Percentiles rank a stretch among this genome's conserved stretches.
Evolutionary conservation across 441 rosid species (phyloP).

Genomic region (Jatropha podagrica): DNA sequence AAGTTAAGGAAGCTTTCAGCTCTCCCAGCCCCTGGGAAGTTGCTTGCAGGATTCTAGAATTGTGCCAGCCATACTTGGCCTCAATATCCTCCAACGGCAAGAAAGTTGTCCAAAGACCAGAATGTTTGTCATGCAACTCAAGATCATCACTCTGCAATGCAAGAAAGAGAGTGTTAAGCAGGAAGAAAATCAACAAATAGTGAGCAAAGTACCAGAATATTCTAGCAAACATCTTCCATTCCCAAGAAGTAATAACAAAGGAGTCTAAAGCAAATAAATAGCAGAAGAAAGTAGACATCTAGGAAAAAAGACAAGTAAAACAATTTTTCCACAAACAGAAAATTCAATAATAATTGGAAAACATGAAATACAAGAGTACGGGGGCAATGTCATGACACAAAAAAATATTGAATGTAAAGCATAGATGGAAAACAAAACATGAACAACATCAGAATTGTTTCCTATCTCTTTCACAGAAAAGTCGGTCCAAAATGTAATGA

Average conservation of each 20-base stretch:
- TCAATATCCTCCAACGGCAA: slow-evolving; percentile 49
- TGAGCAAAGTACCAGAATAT: slow-evolving; percentile 9
- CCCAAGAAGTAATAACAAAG: too few relatives aligned
- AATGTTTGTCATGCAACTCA: slow-evolving; percentile 53
- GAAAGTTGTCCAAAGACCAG: slow-evolving; percentile 56
- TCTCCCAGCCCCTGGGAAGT: slow-evolving; percentile 72
- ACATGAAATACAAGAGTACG: too few relatives aligned
- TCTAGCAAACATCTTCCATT: too few relatives aligned
- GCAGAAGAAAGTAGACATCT: too few relatives aligned
- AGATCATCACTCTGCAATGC: slow-evolving; percentile 74
- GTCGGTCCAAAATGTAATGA: not conserved
- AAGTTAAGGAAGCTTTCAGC: slow-evolving; percentile 70
- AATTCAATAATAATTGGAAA: too few relatives aligned
- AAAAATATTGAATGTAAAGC: not conserved
- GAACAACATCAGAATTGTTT: not conserved
- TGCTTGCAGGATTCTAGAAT: slow-evolving; percentile 62
- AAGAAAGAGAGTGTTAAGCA: slow-evolving; percentile 32
- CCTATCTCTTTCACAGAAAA: not conserved
- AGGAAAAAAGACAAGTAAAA: too few relatives aligned
- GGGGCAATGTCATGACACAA: too few relatives aligned
- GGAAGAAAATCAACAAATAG: slow-evolving; percentile 32
- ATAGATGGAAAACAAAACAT: not conserved
- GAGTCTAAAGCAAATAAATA: too few relatives aligned
- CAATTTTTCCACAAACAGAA: too few relatives aligned
- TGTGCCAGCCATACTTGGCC: slow-evolving; percentile 48